These are phyloP conservation scores for Kregervanrija pseudodelftensis DNA, from an alignment of 805 yeast genomes.

Conservation along the genomic window DNA sequence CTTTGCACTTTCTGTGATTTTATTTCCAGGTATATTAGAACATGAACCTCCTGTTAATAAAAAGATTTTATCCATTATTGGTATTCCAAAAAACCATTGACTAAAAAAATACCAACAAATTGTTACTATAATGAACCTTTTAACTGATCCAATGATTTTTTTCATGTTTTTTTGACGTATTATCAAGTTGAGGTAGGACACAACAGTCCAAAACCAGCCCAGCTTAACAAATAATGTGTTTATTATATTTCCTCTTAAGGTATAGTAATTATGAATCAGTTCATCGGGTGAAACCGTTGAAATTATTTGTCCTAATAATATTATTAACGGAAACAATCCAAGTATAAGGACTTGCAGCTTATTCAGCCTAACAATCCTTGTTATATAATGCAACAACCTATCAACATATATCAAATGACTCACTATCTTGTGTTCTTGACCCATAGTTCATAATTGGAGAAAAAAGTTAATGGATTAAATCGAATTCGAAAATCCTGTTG, in stretches of 20 bases:
- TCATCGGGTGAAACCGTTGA: slow-evolving; percentile 38
- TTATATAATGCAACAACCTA: neutral
- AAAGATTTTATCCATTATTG: slow-evolving; percentile 85
- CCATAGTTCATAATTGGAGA: too few relatives aligned
- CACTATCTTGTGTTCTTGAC: neutral
- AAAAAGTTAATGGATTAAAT: too few relatives aligned
- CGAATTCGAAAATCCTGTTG: too few relatives aligned
- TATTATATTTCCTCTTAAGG: slow-evolving; percentile 59
- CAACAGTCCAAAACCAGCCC: slow-evolving; percentile 90
- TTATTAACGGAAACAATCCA: slow-evolving; percentile 32
- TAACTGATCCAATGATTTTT: slow-evolving; percentile 12
- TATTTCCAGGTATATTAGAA: slow-evolving; percentile 22
- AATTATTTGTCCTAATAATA: slow-evolving; percentile 45
- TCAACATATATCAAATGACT: neutral
- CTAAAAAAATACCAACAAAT: slow-evolving; percentile 81
- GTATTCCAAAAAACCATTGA: slow-evolving; percentile 80
- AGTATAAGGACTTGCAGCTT: slow-evolving; percentile 3
- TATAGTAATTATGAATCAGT: slow-evolving; percentile 42
- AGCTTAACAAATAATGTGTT: slow-evolving; percentile 73
- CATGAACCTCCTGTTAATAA: slow-evolving; percentile 80
- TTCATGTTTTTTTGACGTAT: slow-evolving; percentile 7
- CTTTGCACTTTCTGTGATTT: neutral
- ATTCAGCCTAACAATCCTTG: neutral
- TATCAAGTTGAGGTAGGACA: slow-evolving; percentile 27
- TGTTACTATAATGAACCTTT: slow-evolving; percentile 50